Evolutionary conservation across 2,329 filamentous ascomycete species (phyloP), one percentile per base, ranked within the genome.

Genomic region (Cordyceps farinosa): DNA sequence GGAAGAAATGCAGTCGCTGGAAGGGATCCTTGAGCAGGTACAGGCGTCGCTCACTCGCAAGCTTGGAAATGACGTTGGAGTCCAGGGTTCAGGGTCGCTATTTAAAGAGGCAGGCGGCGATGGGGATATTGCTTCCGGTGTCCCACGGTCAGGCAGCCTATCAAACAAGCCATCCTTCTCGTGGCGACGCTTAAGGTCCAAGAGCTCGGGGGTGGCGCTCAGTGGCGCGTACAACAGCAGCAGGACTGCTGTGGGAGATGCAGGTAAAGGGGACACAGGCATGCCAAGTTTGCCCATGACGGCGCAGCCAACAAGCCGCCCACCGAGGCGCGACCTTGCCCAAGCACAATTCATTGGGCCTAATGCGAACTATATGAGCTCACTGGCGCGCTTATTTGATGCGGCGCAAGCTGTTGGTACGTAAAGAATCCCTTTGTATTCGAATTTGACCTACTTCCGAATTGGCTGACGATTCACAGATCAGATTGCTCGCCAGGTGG

Each of bases 401-500:
- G 92, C 93, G 67, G 94, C 88, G 61, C 95, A 98, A 78, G 86
- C 93, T 63, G 82, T 99, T 73, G 95, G 95, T 97, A 84, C 81
- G 88, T 69, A 15, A n/a, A 29, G 13, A 45, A 17, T 32, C 15
- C 45, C 45, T 53, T 22, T 6, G 54, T 8, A 38, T 40, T 48
- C 6, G 17, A 51, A 48, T 29, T 17, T 3, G 11, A 0, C 5
- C 5, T 22, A 48, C 32, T 5, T 6, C 27, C 29, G 7, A 29
- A 44, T 45, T 36, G 10, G 29, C 62, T 55, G 47, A 60, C 38
- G 7, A 42, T 1, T 61, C 45, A 27, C 70, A 96, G 92, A 97
- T 81, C 91, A 96, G 86, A 94, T 98, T 75, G 92, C 93, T 60
- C 90, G 94, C 68, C 94, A 97, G 80, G 92, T 97, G 53, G 94